Percentiles rank a stretch among this genome's conserved stretches.
Evolutionary conservation across 192 early-diverging fungal genomes (phyloP).

Genomic region (Entomortierella lignicola): DNA sequence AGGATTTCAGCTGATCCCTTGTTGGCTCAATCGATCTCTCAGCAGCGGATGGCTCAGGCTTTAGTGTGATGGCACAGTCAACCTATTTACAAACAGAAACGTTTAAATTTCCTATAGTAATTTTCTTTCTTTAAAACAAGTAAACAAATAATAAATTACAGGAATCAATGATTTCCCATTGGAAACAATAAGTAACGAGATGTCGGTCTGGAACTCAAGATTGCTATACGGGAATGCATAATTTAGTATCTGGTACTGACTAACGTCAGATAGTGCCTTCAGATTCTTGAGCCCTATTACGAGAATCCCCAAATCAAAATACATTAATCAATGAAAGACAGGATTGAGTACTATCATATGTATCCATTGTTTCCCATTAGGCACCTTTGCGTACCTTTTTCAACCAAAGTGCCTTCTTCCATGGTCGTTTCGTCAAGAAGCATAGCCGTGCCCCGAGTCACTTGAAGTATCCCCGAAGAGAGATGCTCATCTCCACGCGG

Average conservation of each 20-base stretch:
- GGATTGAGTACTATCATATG: no score
- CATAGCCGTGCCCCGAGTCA: conserved; percentile 66
- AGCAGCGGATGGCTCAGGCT: conserved; percentile 19
- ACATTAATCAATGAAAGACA: no score
- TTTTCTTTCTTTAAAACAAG: conserved; percentile 7
- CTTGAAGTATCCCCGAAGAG: conserved; percentile 72
- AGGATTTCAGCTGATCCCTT: conserved; percentile 58
- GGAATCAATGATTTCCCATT: conserved; percentile 76
- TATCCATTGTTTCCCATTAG: no score
- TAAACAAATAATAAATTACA: conserved; percentile 37
- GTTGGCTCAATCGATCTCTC: conserved; percentile 47
- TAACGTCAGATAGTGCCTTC: conserved; percentile 70
- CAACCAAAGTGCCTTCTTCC: conserved; percentile 74
- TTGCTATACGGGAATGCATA: conserved; percentile 80
- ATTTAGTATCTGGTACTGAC: conserved; percentile 69
- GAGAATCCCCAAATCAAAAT: not conserved
- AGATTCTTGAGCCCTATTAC: conserved; percentile 72
- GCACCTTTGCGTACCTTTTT: conserved; percentile 56
- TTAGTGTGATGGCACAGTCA: conserved; percentile 67
- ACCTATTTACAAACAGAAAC: conserved; percentile 37
- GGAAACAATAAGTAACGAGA: conserved; percentile 73
- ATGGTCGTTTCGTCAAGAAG: conserved; percentile 79
- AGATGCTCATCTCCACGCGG: conserved; percentile 72
- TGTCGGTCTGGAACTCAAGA: conserved; percentile 75
- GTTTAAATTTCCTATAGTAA: no score